Conservation (phyloP, 257 asterid genomes). For the Fraxinus anomala region DNA sequence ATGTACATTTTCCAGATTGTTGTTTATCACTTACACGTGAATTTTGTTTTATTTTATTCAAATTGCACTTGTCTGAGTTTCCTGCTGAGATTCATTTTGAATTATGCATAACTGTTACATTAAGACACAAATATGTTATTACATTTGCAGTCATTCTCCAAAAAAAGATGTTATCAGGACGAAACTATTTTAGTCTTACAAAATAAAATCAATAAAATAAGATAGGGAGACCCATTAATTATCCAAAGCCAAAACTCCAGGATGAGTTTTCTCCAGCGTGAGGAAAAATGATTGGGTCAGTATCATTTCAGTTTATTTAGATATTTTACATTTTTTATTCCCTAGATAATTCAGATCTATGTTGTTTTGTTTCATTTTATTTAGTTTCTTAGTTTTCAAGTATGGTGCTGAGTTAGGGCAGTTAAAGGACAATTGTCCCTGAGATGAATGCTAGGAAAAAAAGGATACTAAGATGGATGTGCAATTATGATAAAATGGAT, state of each 20-base stretch:
- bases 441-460: neutral
- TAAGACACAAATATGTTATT: neutral
- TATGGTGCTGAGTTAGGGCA: neutral
- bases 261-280: neutral
- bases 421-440: neutral
- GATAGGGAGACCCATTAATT: neutral
- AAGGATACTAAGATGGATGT: neutral
- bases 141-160: neutral
- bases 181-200: neutral
- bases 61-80: slow-evolving; percentile 10
- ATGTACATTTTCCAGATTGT: slow-evolving; percentile 4
- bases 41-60: neutral
- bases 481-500: neutral
- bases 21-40: neutral
- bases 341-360: neutral
- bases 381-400: neutral
- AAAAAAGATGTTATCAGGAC: neutral
- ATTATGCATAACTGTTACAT: neutral
- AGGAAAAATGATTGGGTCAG: neutral
- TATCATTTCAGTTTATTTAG: neutral
- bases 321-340: neutral
- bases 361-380: neutral
- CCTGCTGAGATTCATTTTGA: neutral
- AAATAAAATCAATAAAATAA: neutral
- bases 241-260: neutral